Conservation (phyloP, 2,329 filamentous ascomycete species). For the Stagonosporopsis tanaceti region DNA sequence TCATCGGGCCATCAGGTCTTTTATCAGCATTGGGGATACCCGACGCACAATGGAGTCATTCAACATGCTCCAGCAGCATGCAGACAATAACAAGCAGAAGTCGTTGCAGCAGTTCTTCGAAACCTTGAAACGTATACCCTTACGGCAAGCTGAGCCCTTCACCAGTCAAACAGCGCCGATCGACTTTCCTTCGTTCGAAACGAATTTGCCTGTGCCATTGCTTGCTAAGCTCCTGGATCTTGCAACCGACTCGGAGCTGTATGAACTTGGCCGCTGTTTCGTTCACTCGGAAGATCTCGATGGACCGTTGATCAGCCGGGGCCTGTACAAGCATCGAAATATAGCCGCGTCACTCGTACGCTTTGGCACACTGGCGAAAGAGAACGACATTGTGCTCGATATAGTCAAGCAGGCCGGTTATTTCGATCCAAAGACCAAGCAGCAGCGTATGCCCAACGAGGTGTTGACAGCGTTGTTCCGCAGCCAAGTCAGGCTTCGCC, state of each 20-base stretch:
- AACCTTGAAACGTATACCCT: conserved; percentile 30
- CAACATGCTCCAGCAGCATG: conserved; percentile 49
- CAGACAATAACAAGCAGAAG: conserved; percentile 54
- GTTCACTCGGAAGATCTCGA: conserved; percentile 62
- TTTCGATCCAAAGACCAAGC: conserved; percentile 28
- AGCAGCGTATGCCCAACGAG: conserved; percentile 43
- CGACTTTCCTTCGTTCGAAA: conserved; percentile 56
- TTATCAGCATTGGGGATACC: conserved; percentile 51
- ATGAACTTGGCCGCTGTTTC: conserved; percentile 62
- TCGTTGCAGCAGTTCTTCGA: conserved; percentile 55
- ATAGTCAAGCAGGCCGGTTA: conserved; percentile 36
- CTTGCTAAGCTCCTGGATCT: conserved; percentile 62
- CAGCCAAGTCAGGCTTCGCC: conserved; percentile 52
- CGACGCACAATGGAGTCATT: conserved; percentile 50
- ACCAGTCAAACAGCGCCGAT: conserved; percentile 42
- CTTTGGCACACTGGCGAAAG: conserved; percentile 61
- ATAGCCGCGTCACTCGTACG: conserved; percentile 63
- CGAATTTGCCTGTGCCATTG: conserved; percentile 56
- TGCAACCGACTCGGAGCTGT: conserved; percentile 55
- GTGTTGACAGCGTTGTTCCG: conserved; percentile 52
- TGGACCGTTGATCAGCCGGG: conserved; percentile 59
- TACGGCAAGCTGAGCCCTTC: conserved; percentile 35
- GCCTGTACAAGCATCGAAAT: conserved; percentile 56
- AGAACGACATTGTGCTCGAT: conserved; percentile 50
- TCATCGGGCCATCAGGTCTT: conserved; percentile 53